Base-by-base conservation (phyloP, 257 asterid genomes). In the Solanum megistacrolobum region DNA sequence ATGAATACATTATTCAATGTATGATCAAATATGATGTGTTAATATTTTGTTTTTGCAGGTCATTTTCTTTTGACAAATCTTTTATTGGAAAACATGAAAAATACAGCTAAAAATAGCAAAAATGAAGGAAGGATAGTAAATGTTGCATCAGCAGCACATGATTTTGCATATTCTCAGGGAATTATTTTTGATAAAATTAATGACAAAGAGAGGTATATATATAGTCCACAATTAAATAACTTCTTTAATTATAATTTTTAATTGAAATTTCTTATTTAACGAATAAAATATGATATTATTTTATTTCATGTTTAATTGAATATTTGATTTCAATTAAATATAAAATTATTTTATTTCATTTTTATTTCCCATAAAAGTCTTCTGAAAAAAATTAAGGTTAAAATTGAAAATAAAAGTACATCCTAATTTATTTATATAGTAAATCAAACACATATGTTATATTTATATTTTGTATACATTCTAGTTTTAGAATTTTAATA, bases 51-150 rank as follows among this genome's bases (percentile, higher is more conserved):
- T 35, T 74, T 13, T 5, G 10, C 31, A 74, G 82, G 82, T 10
- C 82, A 74, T 74, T 74, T 74, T 74, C 52, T 74, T 74, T 74
- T 74, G 52, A 35, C 52, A 35, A 21, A 74, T 74, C 82, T 74
- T 9, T 74, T 74, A 12, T 35, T 74, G 85, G 94, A 93, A 66
- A 89, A 84, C 83, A 93, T 94, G 96, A 93, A 93, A 86, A 90
- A 83, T 55, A 93, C 95, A 35, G 95, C 95, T 55, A 55, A 71
- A 41, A 91, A 91, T 82, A 88, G 93, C 91, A 88, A 91, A 16
- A 90, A 35, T 76, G 95, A 94, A 92, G 95, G 98, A 73, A 93
- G 95, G 89, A 93, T 94, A 58, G 89, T 94, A 36, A 93, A 88
- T 74, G 90, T 94, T 86, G 89, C 98, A 79, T 94, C 98, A 13